Evolutionary conservation across 306 rosid species (phyloP), one percentile per base, ranked within the genome.

Genomic region (Quercus bicolor): DNA sequence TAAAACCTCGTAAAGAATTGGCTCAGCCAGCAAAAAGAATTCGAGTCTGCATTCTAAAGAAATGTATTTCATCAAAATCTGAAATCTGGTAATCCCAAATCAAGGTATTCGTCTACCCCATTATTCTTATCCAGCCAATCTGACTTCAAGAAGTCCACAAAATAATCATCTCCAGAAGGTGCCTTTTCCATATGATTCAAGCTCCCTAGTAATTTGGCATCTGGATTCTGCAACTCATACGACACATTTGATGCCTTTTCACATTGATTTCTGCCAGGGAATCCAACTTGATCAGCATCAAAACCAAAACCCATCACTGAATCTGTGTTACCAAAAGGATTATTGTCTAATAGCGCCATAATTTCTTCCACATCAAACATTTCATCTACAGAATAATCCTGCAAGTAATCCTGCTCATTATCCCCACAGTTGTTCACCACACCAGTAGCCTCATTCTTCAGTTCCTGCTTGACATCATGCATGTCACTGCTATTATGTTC

Each of bases 121-220:
- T 21, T 69, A 73, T 37, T 56, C 20, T 69, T 77, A 71, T 84
- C 91, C 13, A 85, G 84, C 59, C 78, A 82, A 26, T 78, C 93
- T 18, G 80, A n/a, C 78, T 86, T 92, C 33, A 87, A 48, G 80
- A 92, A 88, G 80, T 91, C 97, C 23, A 81, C 85, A 15, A 92
- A 79, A 24, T 88, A 89, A 70, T 89, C 92, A 14, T 78, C 57
- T 66, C 45, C 76, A 0, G 90, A 79, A 21, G 86, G 53, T 19
- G 81, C 40, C 56, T 86, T 86, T 19, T 92, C 97, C 90, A 87
- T 86, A 64, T 87, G 90, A 40, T 83, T 80, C 68, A 87, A 76
- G 74, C 91, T 88, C 51, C 97, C 97, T 15, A 91, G 82, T 68
- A 89, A 72, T 83, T 86, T 92, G n/a, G 90, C 88, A 40, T 91